Evolutionary conservation across 2,329 filamentous ascomycete genomes (phyloP), one percentile per base, ranked within the genome.

Genomic region (Talaromyces rugulosus): DNA sequence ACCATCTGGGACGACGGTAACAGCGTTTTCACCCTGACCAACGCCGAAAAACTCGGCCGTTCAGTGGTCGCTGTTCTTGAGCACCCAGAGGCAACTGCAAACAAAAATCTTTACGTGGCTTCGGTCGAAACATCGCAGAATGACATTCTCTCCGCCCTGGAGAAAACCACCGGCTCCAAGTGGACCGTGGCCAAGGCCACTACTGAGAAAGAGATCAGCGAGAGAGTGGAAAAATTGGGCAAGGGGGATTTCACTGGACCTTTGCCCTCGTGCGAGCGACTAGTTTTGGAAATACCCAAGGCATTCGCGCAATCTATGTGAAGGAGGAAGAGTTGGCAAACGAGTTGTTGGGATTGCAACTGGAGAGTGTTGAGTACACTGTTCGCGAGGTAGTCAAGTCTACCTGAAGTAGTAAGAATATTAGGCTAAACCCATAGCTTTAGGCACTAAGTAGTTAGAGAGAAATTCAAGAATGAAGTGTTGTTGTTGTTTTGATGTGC

Each of bases 121-220:
- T 86, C 82, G 0, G 85, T 87, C 66, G 81, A 81, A 33, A 80
- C 82, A 0, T 81, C 82, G 1, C 86, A 88, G 72, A 83, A 83
- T 18, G 78, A 88, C 65, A 72, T 90, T 1, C 69, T 89, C 1
- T 71, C 74, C 12, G 70, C 79, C 0, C 73, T 84, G 2, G 84
- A 89, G 72, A 80, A 82, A 61, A 73, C 79, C 11, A 83, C 82
- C 0, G 81, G 80, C 2, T 68, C 74, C 18, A 82, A 82, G 63
- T 87, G 81, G 78, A 74, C 77, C 0, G 75, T 87, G 1, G 78
- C 75, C 3, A 72, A 72, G 14, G 70, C 72, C 11, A 75, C 72
- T 3, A 71, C 74, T 0, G 63, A 69, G 0, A 54, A 70, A 6
- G 54, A 70, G 51, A 56, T 70, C n/a, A 56, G 30, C 11, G 68